Base-by-base conservation (phyloP, 2,329 filamentous ascomycete genomes). In the Cladosporium sp. region DNA sequence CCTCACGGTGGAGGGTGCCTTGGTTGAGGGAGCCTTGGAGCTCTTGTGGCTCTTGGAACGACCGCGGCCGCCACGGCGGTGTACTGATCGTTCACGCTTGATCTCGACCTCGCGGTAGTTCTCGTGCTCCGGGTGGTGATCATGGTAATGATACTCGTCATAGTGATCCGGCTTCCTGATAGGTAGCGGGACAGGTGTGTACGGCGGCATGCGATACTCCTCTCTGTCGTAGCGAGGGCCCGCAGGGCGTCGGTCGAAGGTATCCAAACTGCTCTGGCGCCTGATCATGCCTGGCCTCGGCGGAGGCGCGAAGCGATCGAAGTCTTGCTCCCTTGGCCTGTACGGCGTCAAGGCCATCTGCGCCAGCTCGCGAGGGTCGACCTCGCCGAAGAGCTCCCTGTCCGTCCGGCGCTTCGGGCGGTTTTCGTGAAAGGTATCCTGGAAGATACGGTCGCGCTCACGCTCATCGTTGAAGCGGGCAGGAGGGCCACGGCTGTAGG, bases 251-350 rank as follows among this genome's bases (percentile, higher is more conserved):
- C 90, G 84, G 70, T 96, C 91, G 66, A 89, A 95, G 0, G 87
- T 95, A 68, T 95, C 91, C 37, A 95, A 77, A 49, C 89, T 95
- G 11, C 89, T 95, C 68, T 95, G 90, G 41, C 91, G 82, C 54
- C 91, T 82, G 46, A 93, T 65, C 58, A 91, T 77, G 31, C 77
- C 76, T 2, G 89, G 90, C 43, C 86, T 79, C 33, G 78, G 77
- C 43, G 74, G 73, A 41, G 76, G 71, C 53, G 76, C 75, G 32
- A 61, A 55, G 7, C 42, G 50, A 11, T 33, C 56, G 54, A 57
- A 83, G 67, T 42, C 79, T 74, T 38, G 46, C 54, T 79, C 78
- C 49, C 78, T 75, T 2, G 44, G 44, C 54, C 82, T 81, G 60
- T 78, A 81, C 49, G 81, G 78, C 54, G 73, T 78, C 58, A 83